Evolutionary conservation across 176 grass and related monocot species (phyloP).

Genomic region (Zizania latifolia): DNA sequence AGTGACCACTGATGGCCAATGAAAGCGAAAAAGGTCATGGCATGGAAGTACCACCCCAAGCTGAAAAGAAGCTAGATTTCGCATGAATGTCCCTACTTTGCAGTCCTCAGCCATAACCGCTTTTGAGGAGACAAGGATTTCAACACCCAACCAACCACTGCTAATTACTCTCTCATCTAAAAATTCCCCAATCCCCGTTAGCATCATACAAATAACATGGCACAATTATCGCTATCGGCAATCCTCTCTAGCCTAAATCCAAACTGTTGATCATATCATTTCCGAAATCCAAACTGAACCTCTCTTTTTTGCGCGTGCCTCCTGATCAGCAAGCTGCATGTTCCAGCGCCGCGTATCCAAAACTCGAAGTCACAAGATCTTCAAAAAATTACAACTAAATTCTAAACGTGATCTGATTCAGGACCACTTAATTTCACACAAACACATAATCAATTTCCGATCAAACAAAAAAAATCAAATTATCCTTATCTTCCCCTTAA

Average conservation of each 20-base stretch:
- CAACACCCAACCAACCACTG: slow-evolving; percentile 10
- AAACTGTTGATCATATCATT: too few relatives aligned
- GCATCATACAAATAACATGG: neutral
- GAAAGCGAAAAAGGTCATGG: neutral
- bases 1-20: neutral
- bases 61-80: slow-evolving; percentile 28
- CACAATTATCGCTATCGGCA: neutral
- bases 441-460: neutral
- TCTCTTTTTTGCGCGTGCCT: neutral
- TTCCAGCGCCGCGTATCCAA: neutral
- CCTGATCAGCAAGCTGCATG: neutral
- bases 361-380: too few relatives aligned
- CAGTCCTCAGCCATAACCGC: neutral
- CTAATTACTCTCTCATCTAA: neutral
- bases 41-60: slow-evolving; percentile 9
- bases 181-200: neutral
- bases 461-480: too few relatives aligned
- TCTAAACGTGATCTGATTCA: neutral
- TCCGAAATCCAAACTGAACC: slow-evolving; percentile 23
- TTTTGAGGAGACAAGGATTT: slow-evolving; percentile 5
- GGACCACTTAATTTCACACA: neutral
- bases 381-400: too few relatives aligned
- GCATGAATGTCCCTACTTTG: slow-evolving; percentile 1
- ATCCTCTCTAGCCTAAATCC: neutral
- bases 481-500: neutral